Evolutionary conservation across 257 asterid genomes (phyloP).

Genomic region (Voacanga thouarsii): DNA sequence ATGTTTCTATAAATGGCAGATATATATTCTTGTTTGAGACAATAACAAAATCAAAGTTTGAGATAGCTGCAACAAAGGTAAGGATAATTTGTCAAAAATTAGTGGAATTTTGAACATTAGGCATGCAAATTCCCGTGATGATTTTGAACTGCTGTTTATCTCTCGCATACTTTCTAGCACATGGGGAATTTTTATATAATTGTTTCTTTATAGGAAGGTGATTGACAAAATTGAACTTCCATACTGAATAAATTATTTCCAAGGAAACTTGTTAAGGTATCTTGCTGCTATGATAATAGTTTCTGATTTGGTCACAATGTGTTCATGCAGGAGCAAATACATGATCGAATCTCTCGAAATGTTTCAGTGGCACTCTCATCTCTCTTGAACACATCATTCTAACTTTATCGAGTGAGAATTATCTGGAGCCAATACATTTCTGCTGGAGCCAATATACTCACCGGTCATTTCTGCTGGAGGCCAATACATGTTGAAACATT

Average conservation of each 20-base stretch:
- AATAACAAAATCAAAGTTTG: conserved; percentile 63
- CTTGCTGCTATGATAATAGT: neutral
- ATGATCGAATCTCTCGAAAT: conserved; percentile 67
- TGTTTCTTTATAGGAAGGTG: neutral
- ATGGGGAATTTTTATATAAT: neutral
- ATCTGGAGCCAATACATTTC: too few relatives aligned
- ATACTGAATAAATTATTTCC: too few relatives aligned
- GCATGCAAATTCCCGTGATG: neutral
- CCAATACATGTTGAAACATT: too few relatives aligned
- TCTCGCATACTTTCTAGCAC: neutral
- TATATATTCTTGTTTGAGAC: conserved; percentile 81
- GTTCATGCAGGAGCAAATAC: conserved; percentile 66
- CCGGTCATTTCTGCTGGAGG: too few relatives aligned
- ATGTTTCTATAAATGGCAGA: conserved; percentile 37
- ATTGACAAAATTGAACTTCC: too few relatives aligned
- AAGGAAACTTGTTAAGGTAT: too few relatives aligned
- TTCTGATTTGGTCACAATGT: conserved; percentile 9
- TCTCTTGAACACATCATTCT: conserved; percentile 12
- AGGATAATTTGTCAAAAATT: neutral
- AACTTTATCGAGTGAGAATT: too few relatives aligned
- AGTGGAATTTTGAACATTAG: neutral
- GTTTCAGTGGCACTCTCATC: conserved; percentile 57
- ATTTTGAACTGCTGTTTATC: neutral
- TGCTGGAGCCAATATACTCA: too few relatives aligned
- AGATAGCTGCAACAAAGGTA: conserved; percentile 61